Percentiles rank a stretch among this genome's conserved stretches.
Conservation (phyloP, 306 rosid species). For the Prinsepia uniflora region DNA sequence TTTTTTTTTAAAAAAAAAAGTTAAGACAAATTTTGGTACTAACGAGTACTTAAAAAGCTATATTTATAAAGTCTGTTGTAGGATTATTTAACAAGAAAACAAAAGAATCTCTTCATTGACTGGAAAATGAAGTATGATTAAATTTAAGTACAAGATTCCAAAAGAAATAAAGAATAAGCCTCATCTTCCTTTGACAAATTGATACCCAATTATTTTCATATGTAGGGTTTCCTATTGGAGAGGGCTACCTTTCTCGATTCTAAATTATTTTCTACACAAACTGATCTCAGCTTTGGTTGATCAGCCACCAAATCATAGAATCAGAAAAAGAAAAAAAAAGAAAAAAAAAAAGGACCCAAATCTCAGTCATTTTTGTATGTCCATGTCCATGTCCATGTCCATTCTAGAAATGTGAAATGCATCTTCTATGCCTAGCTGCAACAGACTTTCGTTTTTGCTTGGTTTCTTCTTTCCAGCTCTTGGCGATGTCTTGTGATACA, state of each 20-base stretch:
- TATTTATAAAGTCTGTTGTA: too few species aligned
- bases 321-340: background rate
- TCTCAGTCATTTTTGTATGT: background rate
- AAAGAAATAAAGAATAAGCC: conserved; percentile 37
- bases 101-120: conserved; percentile 10
- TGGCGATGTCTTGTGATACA: conserved; percentile 84
- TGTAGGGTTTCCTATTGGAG: conserved; percentile 33
- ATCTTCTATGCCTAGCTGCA: conserved; percentile 74
- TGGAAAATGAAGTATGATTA: conserved; percentile 6
- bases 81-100: background rate
- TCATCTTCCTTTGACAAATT: conserved; percentile 59
- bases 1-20: too few species aligned
- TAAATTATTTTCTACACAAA: conserved; percentile 27
- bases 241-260: conserved; percentile 42
- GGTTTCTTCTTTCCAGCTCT: conserved; percentile 79
- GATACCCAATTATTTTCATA: conserved; percentile 25
- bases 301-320: conserved; percentile 3
- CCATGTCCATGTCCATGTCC: background rate
- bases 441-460: conserved; percentile 57
- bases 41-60: too few species aligned
- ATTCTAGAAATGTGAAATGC: conserved; percentile 72
- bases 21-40: too few species aligned
- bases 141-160: conserved; percentile 31
- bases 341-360: background rate
- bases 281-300: conserved; percentile 19